phyloP scores from a whole-genome alignment of 345 rosid species.

The Capsella bursapastoris region DNA sequence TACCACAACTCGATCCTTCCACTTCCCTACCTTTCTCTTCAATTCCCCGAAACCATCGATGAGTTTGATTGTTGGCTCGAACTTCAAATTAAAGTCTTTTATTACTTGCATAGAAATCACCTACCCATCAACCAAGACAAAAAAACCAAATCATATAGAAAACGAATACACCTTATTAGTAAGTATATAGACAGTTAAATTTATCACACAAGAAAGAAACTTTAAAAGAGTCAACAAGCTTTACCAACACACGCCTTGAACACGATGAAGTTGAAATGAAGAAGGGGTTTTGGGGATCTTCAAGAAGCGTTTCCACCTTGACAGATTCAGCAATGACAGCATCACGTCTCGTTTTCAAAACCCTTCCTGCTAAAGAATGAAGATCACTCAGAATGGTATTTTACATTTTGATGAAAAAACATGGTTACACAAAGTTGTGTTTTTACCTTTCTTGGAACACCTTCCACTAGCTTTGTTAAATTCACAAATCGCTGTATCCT shows the following conservation, averaged over 20 bases:
- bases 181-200: too few species aligned
- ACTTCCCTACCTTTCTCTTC: not conserved
- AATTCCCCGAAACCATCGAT: conserved; percentile 20
- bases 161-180: not conserved
- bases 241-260: conserved; percentile 30
- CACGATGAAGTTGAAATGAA: conserved; percentile 26
- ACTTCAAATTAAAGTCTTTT: conserved; percentile 10
- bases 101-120: conserved; percentile 17
- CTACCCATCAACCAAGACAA: conserved; percentile 12
- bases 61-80: conserved; percentile 9
- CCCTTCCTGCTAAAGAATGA: not conserved
- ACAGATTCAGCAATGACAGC: not conserved
- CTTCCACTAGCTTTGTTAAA: conserved; percentile 25
- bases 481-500: conserved; percentile 1
- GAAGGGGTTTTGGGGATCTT: conserved; percentile 28
- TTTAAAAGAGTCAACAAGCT: not conserved
- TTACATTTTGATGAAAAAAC: not conserved
- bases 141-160: not conserved
- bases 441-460: conserved; percentile 10
- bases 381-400: not conserved
- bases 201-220: not conserved
- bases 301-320: conserved; percentile 1
- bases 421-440: not conserved
- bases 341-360: not conserved
- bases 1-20: conserved; percentile 35